Evolutionary conservation across 176 grass and related monocot genomes (phyloP).

Genomic region (Triticum urartu): DNA sequence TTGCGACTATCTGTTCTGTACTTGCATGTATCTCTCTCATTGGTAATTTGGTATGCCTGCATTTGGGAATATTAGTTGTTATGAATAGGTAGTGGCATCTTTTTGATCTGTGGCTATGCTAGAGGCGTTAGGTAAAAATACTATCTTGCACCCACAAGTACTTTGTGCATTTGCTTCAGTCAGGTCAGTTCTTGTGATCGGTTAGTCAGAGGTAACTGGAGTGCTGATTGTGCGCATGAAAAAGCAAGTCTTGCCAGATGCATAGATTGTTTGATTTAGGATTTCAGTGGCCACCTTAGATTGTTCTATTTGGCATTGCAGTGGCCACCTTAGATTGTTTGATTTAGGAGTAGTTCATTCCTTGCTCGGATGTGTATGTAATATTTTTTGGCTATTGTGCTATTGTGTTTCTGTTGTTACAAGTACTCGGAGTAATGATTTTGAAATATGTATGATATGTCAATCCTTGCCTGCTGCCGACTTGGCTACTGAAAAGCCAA

Average conservation of each 20-base stretch:
- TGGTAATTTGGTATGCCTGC: background rate
- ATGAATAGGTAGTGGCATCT: background rate
- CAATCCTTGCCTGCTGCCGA: background rate
- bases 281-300: background rate
- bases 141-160: background rate
- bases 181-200: background rate
- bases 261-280: background rate
- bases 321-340: too few species aligned
- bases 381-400: too few species aligned
- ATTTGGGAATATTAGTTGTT: background rate
- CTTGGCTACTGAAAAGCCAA: background rate
- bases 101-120: background rate
- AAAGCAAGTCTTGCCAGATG: background rate
- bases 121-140: background rate
- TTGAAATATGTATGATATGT: background rate
- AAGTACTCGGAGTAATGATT: background rate
- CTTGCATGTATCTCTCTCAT: background rate
- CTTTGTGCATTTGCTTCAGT: background rate
- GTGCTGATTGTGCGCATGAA: background rate
- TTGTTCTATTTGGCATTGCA: too few species aligned
- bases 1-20: background rate
- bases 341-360: too few species aligned
- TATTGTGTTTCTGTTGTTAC: background rate
- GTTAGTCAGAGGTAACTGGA: background rate
- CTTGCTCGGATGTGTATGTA: too few species aligned